Conservation (phyloP, 2,329 filamentous ascomycete genomes). For the Dactylonectria macrodidyma region DNA sequence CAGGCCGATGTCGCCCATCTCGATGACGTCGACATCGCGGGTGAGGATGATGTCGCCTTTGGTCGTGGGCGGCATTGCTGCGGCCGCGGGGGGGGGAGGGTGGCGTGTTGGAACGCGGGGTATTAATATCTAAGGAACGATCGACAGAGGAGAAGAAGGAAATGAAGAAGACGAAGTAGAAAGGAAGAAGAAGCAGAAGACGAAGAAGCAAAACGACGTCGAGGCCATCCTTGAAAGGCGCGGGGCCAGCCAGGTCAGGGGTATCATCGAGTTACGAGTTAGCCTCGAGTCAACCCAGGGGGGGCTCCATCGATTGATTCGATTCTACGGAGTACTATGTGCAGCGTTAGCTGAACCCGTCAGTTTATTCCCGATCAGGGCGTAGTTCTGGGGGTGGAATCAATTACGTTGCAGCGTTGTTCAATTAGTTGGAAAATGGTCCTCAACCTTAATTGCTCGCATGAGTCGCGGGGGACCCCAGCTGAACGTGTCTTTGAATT, state of each 20-base stretch:
- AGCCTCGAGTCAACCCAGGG: too few relatives aligned
- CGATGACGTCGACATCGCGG: background rate
- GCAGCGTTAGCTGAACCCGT: too few relatives aligned
- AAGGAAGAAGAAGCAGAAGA: background rate
- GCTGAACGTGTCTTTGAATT: background rate
- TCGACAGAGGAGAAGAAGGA: background rate
- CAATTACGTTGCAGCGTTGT: background rate
- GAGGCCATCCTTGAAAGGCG: background rate
- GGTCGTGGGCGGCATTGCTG: background rate
- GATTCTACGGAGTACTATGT: too few relatives aligned
- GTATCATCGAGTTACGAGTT: background rate
- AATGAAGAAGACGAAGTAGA: too few relatives aligned
- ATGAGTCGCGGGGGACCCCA: background rate
- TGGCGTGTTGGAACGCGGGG: background rate
- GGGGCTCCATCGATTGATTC: too few relatives aligned
- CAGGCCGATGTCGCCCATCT: background rate
- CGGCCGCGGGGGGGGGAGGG: background rate
- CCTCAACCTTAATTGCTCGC: background rate
- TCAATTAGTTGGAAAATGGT: background rate
- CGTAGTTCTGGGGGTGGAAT: background rate
- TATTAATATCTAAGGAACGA: background rate
- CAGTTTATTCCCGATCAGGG: background rate
- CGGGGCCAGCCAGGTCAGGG: background rate
- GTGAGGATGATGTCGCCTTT: conserved; percentile 1
- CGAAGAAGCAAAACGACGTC: too few relatives aligned